Percentiles rank a stretch among this genome's conserved stretches.
Conservation (phyloP, 495 filamentous ascomycete genomes). For the Xylaria cubensis region DNA sequence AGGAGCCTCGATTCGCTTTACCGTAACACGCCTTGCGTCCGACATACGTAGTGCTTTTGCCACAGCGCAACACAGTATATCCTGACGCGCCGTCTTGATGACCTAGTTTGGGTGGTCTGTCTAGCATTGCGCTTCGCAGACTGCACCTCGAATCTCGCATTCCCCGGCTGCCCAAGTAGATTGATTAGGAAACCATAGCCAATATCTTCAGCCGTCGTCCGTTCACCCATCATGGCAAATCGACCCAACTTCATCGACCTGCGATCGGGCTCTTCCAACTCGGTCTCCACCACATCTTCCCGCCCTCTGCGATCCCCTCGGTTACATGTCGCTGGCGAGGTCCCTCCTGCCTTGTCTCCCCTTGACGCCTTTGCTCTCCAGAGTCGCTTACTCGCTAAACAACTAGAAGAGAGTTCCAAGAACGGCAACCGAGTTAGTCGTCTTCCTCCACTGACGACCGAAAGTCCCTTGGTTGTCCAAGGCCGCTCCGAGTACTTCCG, state of each 20-base stretch:
- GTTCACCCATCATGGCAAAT: conserved; percentile 51
- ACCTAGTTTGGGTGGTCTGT: conserved; percentile 8
- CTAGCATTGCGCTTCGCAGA: conserved; percentile 10
- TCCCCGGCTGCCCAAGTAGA: background rate
- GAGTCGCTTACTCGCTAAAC: conserved; percentile 82
- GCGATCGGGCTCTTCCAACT: conserved; percentile 68
- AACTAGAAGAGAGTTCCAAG: conserved; percentile 77
- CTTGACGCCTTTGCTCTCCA: conserved; percentile 93
- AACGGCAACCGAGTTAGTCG: conserved; percentile 80
- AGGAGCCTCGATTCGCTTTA: background rate
- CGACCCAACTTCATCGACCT: conserved; percentile 67
- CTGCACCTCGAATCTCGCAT: conserved; percentile 1
- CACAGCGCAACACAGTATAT: conserved; percentile 9
- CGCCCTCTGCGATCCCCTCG: conserved; percentile 69
- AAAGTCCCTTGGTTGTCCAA: conserved; percentile 70
- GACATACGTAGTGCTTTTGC: conserved; percentile 1
- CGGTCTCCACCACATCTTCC: conserved; percentile 49
- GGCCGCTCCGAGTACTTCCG: conserved; percentile 77
- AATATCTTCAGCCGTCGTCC: conserved; percentile 6
- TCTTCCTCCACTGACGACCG: conserved; percentile 80
- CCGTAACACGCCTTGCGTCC: background rate
- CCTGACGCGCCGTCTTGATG: conserved; percentile 24
- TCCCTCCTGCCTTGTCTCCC: conserved; percentile 90
- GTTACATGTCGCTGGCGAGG: conserved; percentile 81
- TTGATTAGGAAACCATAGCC: background rate